Evolutionary conservation across 2,329 filamentous ascomycete species (phyloP).

Genomic region (Claviceps sp.): DNA sequence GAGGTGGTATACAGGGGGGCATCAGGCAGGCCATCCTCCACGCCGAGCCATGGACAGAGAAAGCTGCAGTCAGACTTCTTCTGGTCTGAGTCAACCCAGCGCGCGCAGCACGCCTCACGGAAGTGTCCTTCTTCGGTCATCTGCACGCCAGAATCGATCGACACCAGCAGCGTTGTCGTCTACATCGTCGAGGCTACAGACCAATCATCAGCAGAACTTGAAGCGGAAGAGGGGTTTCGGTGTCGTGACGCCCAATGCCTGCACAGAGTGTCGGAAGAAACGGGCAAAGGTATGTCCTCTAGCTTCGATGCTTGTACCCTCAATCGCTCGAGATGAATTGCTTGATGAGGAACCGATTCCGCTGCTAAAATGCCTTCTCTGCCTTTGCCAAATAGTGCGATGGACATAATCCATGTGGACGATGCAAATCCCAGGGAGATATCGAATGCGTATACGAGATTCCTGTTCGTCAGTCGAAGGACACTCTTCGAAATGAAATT

Average conservation of each 20-base stretch:
- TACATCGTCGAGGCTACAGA: constrained; percentile 11
- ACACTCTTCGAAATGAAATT: constrained; percentile 45
- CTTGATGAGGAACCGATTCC: neutral
- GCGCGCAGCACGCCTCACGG: constrained; percentile 22
- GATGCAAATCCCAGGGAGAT: constrained; percentile 41
- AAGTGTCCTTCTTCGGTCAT: constrained; percentile 13
- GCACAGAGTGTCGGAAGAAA: constrained; percentile 48
- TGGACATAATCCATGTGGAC: constrained; percentile 39
- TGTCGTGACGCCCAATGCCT: constrained; percentile 45
- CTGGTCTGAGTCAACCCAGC: constrained; percentile 17
- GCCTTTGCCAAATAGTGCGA: constrained; percentile 34
- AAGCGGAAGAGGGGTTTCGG: constrained; percentile 42
- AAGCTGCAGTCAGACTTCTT: constrained; percentile 16
- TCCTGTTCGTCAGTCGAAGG: constrained; percentile 50
- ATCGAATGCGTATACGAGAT: constrained; percentile 47
- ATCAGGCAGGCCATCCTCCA: neutral
- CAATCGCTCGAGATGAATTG: neutral
- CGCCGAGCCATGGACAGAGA: constrained; percentile 19
- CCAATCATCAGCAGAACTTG: constrained; percentile 20
- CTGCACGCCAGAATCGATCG: constrained; percentile 4
- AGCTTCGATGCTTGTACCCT: neutral
- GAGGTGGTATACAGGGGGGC: neutral
- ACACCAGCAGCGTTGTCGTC: constrained; percentile 7
- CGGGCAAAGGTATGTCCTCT: constrained; percentile 38
- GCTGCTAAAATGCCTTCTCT: neutral